phyloP scores from a whole-genome alignment of 176 grass and related monocot genomes.

The Melocanna baccifera region DNA sequence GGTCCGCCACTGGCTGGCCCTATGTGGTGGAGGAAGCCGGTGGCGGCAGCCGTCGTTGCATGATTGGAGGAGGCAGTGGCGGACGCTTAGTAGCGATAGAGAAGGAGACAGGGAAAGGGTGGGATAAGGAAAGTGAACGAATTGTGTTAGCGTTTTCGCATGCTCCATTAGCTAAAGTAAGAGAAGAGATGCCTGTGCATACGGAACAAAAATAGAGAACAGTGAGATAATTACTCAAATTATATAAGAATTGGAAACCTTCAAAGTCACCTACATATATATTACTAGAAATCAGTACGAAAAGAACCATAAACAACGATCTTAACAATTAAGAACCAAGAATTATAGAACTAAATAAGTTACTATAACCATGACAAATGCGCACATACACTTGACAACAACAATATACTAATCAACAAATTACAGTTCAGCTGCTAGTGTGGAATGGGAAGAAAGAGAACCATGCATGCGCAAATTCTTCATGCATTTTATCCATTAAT shows the following conservation, averaged over 20 bases:
- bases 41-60: too few relatives aligned
- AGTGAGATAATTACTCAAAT: not conserved
- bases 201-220: not conserved
- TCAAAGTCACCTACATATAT: not conserved
- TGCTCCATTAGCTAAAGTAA: not conserved
- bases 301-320: not conserved
- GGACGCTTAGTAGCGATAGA: too few relatives aligned
- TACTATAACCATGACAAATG: not conserved
- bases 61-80: too few relatives aligned
- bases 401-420: not conserved
- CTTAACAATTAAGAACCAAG: not conserved
- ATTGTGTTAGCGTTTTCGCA: too few relatives aligned
- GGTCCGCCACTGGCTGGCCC: too few relatives aligned
- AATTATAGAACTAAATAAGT: not conserved
- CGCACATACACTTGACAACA: not conserved
- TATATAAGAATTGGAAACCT: not conserved
- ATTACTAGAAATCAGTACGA: not conserved
- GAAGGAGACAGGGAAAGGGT: too few relatives aligned
- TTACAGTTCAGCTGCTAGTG: not conserved
- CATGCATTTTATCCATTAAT: not conserved
- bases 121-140: too few relatives aligned
- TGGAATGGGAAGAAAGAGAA: not conserved
- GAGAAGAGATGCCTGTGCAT: not conserved
- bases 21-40: too few relatives aligned
- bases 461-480: not conserved